A percentile compares a stretch with the other conserved stretches of the same genome.
phyloP scores from a whole-genome alignment of 805 yeast genomes.

The Monosporozyma solicola region DNA sequence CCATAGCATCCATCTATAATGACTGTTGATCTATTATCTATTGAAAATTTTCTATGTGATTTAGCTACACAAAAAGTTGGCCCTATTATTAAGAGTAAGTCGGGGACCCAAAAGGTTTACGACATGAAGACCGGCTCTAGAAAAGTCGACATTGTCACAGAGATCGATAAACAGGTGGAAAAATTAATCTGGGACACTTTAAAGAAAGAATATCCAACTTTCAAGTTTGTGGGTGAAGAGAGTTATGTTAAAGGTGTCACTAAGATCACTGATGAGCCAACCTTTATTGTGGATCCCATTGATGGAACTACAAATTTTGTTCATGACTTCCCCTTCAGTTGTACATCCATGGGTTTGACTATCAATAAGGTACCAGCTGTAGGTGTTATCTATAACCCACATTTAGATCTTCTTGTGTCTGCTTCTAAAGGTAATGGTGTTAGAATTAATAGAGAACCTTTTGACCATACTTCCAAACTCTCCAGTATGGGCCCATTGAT shows the following conservation, averaged over 20 bases:
- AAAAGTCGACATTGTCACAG: slow-evolving; percentile 56
- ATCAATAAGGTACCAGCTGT: slow-evolving; percentile 42
- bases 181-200: slow-evolving; percentile 27
- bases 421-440: slow-evolving; percentile 51
- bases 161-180: slow-evolving; percentile 52
- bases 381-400: slow-evolving; percentile 59
- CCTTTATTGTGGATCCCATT: slow-evolving; percentile 57
- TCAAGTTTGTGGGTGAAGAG: slow-evolving; percentile 54
- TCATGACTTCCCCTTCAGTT: slow-evolving; percentile 53
- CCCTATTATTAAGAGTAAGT: slow-evolving; percentile 38
- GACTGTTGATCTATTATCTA: slow-evolving; percentile 18
- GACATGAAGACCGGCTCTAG: slow-evolving; percentile 28
- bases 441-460: slow-evolving; percentile 37
- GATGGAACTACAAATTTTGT: slow-evolving; percentile 62
- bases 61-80: slow-evolving; percentile 33
- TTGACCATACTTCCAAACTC: slow-evolving; percentile 56
- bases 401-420: slow-evolving; percentile 40
- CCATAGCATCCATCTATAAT: background rate
- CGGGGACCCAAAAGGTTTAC: slow-evolving; percentile 35
- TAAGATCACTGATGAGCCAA: slow-evolving; percentile 41
- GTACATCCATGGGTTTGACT: slow-evolving; percentile 55
- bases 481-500: slow-evolving; percentile 76
- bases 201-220: slow-evolving; percentile 37
- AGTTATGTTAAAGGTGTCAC: slow-evolving; percentile 43
- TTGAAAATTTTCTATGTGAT: slow-evolving; percentile 21